A percentile compares a stretch with the other conserved stretches of the same genome.
phyloP scores from a whole-genome alignment of 2,329 filamentous ascomycete genomes.

The Neonectria sp. region DNA sequence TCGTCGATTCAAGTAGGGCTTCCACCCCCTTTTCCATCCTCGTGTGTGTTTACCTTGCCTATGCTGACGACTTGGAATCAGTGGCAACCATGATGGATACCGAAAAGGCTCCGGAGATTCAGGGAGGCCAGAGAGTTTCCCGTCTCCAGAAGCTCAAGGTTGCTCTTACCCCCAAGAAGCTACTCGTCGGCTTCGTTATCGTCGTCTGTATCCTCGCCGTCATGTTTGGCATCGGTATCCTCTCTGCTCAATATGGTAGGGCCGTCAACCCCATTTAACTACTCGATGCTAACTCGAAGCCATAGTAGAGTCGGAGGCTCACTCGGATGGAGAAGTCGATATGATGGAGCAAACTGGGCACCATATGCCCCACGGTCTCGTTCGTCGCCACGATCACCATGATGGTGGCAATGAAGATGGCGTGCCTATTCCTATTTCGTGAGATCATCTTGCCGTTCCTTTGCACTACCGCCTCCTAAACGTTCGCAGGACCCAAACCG shows the following conservation, averaged over 20 bases:
- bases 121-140: constrained; percentile 21
- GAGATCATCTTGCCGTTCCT: constrained; percentile 34
- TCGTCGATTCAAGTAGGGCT: constrained; percentile 36
- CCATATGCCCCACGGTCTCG: constrained; percentile 11
- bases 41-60: neutral
- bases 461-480: constrained; percentile 23
- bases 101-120: constrained; percentile 41
- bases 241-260: constrained; percentile 49
- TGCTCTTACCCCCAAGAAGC: constrained; percentile 27
- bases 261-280: neutral
- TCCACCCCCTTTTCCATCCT: constrained; percentile 3
- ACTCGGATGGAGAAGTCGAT: neutral
- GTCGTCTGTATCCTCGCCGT: constrained; percentile 34
- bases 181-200: constrained; percentile 29
- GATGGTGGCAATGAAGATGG: constrained; percentile 4
- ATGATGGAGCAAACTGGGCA: neutral
- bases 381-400: constrained; percentile 33
- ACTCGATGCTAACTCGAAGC: constrained; percentile 11
- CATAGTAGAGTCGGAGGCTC: constrained; percentile 20
- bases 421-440: constrained; percentile 54
- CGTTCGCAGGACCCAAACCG: constrained; percentile 51
- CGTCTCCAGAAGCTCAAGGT: constrained; percentile 29
- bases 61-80: constrained; percentile 37
- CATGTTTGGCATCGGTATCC: constrained; percentile 50
- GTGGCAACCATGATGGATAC: constrained; percentile 49